These are phyloP conservation scores for Zalaria sp. DNA, from an alignment of 2,329 filamentous ascomycete genomes.

Conservation along the genomic window DNA sequence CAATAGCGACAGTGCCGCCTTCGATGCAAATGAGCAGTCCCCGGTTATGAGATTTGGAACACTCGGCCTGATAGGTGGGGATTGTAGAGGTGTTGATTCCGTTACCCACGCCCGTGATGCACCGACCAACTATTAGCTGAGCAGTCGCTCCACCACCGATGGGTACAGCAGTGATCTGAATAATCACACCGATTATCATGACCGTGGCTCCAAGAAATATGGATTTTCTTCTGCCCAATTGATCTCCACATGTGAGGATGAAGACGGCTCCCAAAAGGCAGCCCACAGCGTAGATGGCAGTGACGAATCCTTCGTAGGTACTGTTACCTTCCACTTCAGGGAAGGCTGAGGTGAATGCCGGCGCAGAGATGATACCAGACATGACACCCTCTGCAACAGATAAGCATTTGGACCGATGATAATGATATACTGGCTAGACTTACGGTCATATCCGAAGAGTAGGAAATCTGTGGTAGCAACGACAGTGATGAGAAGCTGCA, in stretches of 20 bases:
- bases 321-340: slow-evolving; percentile 25
- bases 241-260: slow-evolving; percentile 24
- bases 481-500: slow-evolving; percentile 45
- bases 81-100: slow-evolving; percentile 43
- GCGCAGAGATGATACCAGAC: slow-evolving; percentile 25
- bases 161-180: slow-evolving; percentile 22
- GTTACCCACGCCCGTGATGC: slow-evolving; percentile 39
- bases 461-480: slow-evolving; percentile 51
- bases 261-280: slow-evolving; percentile 27
- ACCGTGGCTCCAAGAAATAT: slow-evolving; percentile 27
- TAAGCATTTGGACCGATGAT: neutral
- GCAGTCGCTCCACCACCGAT: slow-evolving; percentile 22
- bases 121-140: slow-evolving; percentile 39
- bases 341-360: slow-evolving; percentile 20
- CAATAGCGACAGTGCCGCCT: slow-evolving; percentile 37
- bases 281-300: slow-evolving; percentile 39
- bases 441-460: slow-evolving; percentile 11
- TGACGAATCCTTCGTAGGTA: slow-evolving; percentile 37
- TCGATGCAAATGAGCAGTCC: slow-evolving; percentile 48
- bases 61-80: slow-evolving; percentile 40
- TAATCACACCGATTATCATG: slow-evolving; percentile 29
- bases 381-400: slow-evolving; percentile 18
- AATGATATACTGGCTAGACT: neutral
- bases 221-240: slow-evolving; percentile 26
- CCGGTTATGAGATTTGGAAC: slow-evolving; percentile 40